A percentile compares a stretch with the other conserved stretches of the same genome.
Conservation (phyloP, 495 filamentous ascomycete species). For the Wilcoxina mikolae region DNA sequence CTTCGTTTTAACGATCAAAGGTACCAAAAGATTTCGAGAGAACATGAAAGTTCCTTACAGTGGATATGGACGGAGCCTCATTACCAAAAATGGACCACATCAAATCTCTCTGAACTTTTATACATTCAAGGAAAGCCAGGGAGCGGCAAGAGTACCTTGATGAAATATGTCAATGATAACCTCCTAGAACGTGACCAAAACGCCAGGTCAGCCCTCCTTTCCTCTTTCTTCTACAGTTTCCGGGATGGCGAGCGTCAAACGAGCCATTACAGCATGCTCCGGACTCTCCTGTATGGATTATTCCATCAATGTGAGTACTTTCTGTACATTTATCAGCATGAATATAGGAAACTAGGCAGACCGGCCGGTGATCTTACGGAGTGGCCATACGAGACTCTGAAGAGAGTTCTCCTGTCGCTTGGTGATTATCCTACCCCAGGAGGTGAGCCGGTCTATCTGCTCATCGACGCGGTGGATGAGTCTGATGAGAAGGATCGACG, state of each 20-base stretch:
- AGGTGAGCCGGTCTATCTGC: not conserved
- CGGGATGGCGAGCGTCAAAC: not conserved
- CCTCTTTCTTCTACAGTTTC: conserved; percentile 1
- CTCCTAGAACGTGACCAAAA: not conserved
- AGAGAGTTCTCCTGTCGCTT: not conserved
- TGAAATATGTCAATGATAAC: no score
- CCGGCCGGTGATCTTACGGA: not conserved
- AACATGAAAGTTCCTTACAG: not conserved
- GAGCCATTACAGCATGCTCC: conserved; percentile 2
- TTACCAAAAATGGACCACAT: not conserved
- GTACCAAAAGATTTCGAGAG: conserved; percentile 4
- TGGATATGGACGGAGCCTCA: not conserved
- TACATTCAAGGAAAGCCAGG: conserved; percentile 11
- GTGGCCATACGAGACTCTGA: not conserved
- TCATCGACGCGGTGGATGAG: conserved; percentile 7
- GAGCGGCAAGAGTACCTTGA: conserved; percentile 9
- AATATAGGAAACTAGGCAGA: not conserved
- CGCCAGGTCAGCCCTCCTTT: not conserved
- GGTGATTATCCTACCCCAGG: not conserved
- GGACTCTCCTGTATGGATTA: not conserved
- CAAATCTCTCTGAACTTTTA: not conserved
- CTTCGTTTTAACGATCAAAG: conserved; percentile 1
- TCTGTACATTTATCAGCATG: not conserved
- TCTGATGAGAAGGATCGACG: not conserved
- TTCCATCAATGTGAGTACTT: not conserved